Base-by-base conservation (phyloP, 768 basidiomycete species). In the Tricholoma terreum region DNA sequence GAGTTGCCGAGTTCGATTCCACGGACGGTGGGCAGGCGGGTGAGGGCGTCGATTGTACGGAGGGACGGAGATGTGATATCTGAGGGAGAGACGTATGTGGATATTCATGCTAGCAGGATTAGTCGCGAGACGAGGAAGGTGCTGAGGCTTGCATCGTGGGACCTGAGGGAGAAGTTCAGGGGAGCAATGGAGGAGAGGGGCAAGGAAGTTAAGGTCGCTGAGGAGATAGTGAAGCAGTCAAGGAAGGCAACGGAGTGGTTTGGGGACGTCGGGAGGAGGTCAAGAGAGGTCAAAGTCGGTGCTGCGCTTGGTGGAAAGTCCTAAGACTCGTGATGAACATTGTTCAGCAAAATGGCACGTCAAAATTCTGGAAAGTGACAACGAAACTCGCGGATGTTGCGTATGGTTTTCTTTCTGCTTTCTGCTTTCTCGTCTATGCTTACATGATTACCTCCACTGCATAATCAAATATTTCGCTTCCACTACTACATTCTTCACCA, bases 121-220 rank as follows among this genome's bases (percentile, higher is more conserved):
- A 76, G 84, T 52, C 78, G 85, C 35, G 96, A 98, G 80, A 91
- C 93, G 21, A 82, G 96, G 64, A 98, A 98, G 76, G 96, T 99
- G 46, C 75, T 99, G 58, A 80, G 95, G 49, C 71, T 94, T 30
- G 95, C 91, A 17, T 86, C 89, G 19, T 98, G 92, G 92, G 95
- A 98, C 70, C 67, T 95, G 58, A 82, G 82, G 63, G 90, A 92
- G 72, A 81, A 88, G 42, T 96, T 94, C 78, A 80, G 84, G 56
- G 76, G 74, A 3, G 89, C 91, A 15, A 82, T 94, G 78, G 94
- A 98, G 63, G 86, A 89, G 68, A 76, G 85, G 43, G 81, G 78
- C 35, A 82, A 81, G 66, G 92, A 95, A 67, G 93, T 96, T 14
- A 80, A 79, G 64, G 78, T 76, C 50, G 85, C 86, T 45, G 92